Percentiles rank a stretch among this genome's conserved stretches.
Evolutionary conservation across 2,329 filamentous ascomycete species (phyloP).

Genomic region (Aspergillus aculeatinus): DNA sequence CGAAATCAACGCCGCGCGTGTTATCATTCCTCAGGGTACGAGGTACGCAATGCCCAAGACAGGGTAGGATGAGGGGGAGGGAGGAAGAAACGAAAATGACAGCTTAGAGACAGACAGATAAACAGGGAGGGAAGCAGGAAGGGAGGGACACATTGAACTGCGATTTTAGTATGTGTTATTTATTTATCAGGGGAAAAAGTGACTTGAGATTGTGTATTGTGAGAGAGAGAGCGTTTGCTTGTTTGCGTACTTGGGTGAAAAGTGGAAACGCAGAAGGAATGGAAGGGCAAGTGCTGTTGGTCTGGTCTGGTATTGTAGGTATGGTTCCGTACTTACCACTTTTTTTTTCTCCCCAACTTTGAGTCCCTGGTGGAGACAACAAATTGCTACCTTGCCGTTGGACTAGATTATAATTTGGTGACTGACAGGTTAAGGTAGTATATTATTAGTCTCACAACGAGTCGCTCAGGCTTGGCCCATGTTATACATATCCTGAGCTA

Average conservation of each 20-base stretch:
- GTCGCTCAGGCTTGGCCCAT: background rate
- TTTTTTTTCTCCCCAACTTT: too few relatives aligned
- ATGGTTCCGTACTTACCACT: conserved; percentile 6
- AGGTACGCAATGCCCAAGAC: background rate
- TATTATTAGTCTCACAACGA: background rate
- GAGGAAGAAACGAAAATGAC: background rate
- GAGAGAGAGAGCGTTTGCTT: background rate
- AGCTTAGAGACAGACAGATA: too few relatives aligned
- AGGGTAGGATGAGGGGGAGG: background rate
- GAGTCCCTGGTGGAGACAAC: background rate
- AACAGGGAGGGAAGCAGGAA: too few relatives aligned
- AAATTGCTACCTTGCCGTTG: conserved; percentile 3
- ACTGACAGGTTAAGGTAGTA: background rate
- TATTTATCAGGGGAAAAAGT: background rate
- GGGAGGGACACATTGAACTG: background rate
- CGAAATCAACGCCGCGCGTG: background rate
- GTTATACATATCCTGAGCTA: too few relatives aligned
- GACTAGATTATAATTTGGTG: background rate
- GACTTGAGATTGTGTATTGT: background rate
- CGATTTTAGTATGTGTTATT: background rate
- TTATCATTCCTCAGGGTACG: background rate
- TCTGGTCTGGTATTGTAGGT: conserved; percentile 2
- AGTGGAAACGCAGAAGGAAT: background rate
- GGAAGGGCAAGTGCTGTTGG: background rate
- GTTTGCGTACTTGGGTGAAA: background rate